Evolutionary conservation across 2,329 filamentous ascomycete genomes (phyloP).

Genomic region (Fonsecaea monophora): DNA sequence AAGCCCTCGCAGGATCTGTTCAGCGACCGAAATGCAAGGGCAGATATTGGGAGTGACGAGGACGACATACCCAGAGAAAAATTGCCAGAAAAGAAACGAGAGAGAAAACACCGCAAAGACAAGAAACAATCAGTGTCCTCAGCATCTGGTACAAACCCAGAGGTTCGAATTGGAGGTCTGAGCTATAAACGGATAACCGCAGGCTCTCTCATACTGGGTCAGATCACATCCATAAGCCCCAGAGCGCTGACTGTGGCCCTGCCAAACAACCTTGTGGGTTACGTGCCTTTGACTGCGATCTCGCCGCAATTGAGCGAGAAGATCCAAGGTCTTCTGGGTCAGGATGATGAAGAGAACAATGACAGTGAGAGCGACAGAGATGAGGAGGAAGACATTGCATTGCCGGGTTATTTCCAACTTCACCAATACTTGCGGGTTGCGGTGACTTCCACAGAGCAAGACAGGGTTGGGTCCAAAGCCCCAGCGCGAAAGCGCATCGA

Average conservation of each 20-base stretch:
- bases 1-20: conserved; percentile 46
- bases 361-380: conserved; percentile 52
- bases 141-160: conserved; percentile 48
- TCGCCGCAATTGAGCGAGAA: conserved; percentile 78
- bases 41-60: conserved; percentile 42
- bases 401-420: conserved; percentile 75
- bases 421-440: conserved; percentile 89
- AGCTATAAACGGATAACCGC: conserved; percentile 89
- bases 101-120: conserved; percentile 52
- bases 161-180: conserved; percentile 75
- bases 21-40: conserved; percentile 41
- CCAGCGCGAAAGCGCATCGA: conserved; percentile 84
- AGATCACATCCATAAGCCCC: conserved; percentile 79
- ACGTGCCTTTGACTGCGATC: conserved; percentile 88
- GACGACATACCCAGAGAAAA: conserved; percentile 49
- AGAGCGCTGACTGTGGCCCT: conserved; percentile 81
- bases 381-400: conserved; percentile 67
- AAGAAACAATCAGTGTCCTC: conserved; percentile 60
- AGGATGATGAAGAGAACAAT: conserved; percentile 64
- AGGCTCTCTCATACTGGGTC: conserved; percentile 86
- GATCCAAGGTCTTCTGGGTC: conserved; percentile 71
- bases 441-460: conserved; percentile 77
- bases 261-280: conserved; percentile 91
- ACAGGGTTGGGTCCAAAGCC: conserved; percentile 54
- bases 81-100: conserved; percentile 34